phyloP scores from a whole-genome alignment of 768 basidiomycete genomes.

The Russula ochroleuca region DNA sequence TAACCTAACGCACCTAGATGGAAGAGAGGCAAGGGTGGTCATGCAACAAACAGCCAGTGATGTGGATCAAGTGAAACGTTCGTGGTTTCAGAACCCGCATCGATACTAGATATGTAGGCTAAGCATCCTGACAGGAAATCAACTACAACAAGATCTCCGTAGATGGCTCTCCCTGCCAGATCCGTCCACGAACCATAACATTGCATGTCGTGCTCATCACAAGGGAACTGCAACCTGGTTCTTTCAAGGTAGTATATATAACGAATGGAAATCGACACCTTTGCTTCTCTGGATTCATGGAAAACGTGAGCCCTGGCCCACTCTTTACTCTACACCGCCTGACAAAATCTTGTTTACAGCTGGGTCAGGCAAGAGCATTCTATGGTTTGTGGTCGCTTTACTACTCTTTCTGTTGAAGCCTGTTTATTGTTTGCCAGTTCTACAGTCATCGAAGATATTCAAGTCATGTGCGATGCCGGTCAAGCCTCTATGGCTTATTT shows the following conservation, averaged over 20 bases:
- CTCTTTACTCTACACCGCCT: too few relatives aligned
- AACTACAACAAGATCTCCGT: not conserved
- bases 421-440: not conserved
- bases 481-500: slow-evolving; percentile 3
- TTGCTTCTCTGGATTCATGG: slow-evolving; percentile 9
- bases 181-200: slow-evolving; percentile 6
- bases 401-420: too few relatives aligned
- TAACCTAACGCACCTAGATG: not conserved
- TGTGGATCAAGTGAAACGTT: not conserved
- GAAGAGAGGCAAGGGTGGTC: not conserved
- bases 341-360: not conserved
- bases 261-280: not conserved
- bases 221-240: slow-evolving; percentile 4
- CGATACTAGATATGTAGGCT: not conserved
- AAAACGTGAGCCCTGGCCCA: slow-evolving; percentile 1
- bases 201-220: not conserved
- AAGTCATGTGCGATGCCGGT: not conserved
- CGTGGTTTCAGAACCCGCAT: not conserved
- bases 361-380: slow-evolving; percentile 12
- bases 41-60: too few relatives aligned
- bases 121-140: not conserved
- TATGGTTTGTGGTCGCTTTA: not conserved
- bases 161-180: slow-evolving; percentile 14
- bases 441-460: not conserved
- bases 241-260: not conserved